Conservation (phyloP, 768 basidiomycete genomes). For the Boletus huronensis region DNA sequence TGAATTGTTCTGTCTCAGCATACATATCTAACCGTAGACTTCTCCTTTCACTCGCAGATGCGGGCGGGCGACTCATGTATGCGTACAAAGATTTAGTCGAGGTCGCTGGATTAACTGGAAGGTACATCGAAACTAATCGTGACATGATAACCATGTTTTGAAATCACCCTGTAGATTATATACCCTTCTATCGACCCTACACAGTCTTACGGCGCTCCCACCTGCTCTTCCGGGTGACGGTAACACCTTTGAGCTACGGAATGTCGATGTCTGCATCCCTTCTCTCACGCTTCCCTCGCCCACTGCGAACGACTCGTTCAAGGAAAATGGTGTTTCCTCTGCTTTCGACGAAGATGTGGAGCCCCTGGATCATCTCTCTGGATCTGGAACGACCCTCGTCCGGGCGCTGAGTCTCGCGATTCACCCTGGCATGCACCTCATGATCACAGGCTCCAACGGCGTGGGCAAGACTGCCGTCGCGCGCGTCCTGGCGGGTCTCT, state of each 20-base stretch:
- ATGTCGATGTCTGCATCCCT: constrained; percentile 73
- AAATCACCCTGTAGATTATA: constrained; percentile 56
- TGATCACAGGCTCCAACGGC: constrained; percentile 92
- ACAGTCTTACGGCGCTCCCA: constrained; percentile 61
- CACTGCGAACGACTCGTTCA: background rate
- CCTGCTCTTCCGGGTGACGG: constrained; percentile 29
- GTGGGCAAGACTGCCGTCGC: constrained; percentile 91
- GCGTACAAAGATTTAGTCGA: constrained; percentile 94
- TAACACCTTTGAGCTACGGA: constrained; percentile 55
- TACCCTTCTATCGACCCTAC: constrained; percentile 80
- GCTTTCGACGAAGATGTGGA: constrained; percentile 14
- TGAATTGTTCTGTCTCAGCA: constrained; percentile 35
- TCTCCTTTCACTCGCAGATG: constrained; percentile 92
- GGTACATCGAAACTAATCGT: constrained; percentile 9
- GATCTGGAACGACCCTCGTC: constrained; percentile 50
- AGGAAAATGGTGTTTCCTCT: background rate
- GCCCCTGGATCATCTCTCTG: constrained; percentile 13
- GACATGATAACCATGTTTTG: background rate
- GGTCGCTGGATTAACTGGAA: constrained; percentile 87
- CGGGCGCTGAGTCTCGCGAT: constrained; percentile 64
- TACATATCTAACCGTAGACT: constrained; percentile 94
- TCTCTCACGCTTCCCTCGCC: constrained; percentile 4
- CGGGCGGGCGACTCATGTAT: constrained; percentile 94
- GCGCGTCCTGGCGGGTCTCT: constrained; percentile 83
- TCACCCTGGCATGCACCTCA: constrained; percentile 73